Conservation (phyloP, 2,329 filamentous ascomycete genomes). For the Hypomyces perniciosus region DNA sequence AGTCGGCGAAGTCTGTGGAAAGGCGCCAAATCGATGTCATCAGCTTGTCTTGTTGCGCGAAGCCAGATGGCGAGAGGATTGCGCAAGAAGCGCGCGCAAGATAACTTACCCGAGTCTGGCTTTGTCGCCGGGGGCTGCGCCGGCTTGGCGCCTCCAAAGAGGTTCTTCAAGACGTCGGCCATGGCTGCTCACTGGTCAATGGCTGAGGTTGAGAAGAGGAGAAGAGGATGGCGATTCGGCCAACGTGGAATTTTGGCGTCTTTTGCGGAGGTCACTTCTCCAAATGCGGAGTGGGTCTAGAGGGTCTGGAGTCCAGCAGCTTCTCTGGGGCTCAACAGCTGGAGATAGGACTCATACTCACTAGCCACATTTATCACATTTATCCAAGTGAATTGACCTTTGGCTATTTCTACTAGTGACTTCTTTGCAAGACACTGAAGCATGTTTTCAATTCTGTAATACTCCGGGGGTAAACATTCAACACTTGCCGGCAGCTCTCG, state of each 20-base stretch:
- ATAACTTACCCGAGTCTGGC: slow-evolving; percentile 57
- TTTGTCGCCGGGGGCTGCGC: slow-evolving; percentile 39
- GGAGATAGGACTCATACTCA: no score
- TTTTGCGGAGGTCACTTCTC: slow-evolving; percentile 12
- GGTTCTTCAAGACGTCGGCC: slow-evolving; percentile 58
- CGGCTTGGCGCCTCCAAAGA: slow-evolving; percentile 63
- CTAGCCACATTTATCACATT: no score
- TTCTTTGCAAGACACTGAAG: no score
- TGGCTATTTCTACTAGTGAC: no score
- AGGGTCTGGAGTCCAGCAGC: neutral
- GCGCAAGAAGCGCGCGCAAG: neutral
- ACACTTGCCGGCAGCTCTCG: no score
- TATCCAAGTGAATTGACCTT: no score
- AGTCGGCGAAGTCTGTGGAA: slow-evolving; percentile 82
- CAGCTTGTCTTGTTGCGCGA: neutral
- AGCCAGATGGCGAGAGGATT: neutral
- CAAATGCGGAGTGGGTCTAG: slow-evolving; percentile 7
- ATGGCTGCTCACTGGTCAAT: slow-evolving; percentile 34
- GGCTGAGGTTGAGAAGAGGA: slow-evolving; percentile 14
- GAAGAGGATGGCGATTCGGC: slow-evolving; percentile 10
- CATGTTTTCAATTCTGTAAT: no score
- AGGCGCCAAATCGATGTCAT: neutral
- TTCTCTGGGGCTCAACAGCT: neutral
- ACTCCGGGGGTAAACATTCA: no score
- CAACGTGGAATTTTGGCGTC: slow-evolving; percentile 13